These are phyloP conservation scores for Isoetes taiwanensis DNA, from an alignment of 75 land plant species.

Conservation along the genomic window DNA sequence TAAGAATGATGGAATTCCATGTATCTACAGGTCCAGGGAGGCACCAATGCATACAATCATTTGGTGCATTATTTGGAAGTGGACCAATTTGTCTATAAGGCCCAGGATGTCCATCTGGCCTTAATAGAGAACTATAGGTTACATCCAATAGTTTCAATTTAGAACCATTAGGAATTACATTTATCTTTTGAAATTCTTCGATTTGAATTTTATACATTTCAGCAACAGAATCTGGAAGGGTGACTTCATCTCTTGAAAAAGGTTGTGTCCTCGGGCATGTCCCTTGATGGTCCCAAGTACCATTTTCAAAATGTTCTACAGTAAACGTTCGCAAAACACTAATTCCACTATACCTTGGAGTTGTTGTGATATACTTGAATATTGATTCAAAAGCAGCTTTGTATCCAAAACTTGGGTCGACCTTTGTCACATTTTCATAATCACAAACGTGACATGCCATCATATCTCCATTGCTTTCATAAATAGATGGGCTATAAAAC, in stretches of 20 bases:
- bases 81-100: neutral
- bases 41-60: constrained; percentile 5
- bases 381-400: constrained; percentile 27
- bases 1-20: neutral
- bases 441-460: no score
- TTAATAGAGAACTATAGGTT: neutral
- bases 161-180: neutral
- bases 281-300: neutral
- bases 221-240: neutral
- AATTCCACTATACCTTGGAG: constrained; percentile 7
- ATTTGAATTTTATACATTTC: neutral
- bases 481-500: constrained; percentile 45
- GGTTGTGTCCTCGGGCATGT: neutral
- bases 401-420: no score
- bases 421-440: no score
- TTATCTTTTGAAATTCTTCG: neutral
- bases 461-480: no score
- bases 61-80: neutral
- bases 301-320: neutral
- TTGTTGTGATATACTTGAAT: constrained; percentile 24
- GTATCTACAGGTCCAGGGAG: constrained; percentile 3
- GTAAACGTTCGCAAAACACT: neutral
- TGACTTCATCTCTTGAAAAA: no score
- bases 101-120: constrained; percentile 7
- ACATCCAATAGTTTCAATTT: neutral